Conservation (phyloP, 495 filamentous ascomycete species). For the Penicillium longicatenatum region DNA sequence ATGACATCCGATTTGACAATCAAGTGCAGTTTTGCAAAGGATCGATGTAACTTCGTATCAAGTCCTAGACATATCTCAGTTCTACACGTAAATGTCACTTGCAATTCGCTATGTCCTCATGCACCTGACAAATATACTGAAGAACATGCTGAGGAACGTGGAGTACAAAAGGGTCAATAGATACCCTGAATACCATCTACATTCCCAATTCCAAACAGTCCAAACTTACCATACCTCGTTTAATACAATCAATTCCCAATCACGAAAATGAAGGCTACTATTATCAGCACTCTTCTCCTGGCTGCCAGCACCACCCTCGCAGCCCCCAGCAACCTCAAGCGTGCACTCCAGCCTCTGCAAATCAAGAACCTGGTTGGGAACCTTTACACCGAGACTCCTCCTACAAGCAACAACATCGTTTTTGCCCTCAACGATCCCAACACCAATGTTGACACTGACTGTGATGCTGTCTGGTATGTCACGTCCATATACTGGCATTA, state of each 20-base stretch:
- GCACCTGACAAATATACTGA: not conserved
- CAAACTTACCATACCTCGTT: not conserved
- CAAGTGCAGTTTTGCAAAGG: not conserved
- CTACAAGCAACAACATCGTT: conserved; percentile 6
- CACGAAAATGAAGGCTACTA: conserved; percentile 19
- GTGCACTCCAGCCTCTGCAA: conserved; percentile 12
- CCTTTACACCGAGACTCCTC: conserved; percentile 10
- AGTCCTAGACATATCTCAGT: not conserved
- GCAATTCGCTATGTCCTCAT: not conserved
- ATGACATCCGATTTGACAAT: not conserved
- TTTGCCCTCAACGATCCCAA: conserved; percentile 27
- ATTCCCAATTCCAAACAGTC: not conserved
- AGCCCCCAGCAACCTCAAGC: conserved; percentile 11
- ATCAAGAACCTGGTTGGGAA: conserved; percentile 10
- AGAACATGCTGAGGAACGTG: not conserved
- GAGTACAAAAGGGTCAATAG: not conserved
- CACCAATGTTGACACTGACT: conserved; percentile 10
- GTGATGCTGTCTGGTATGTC: conserved; percentile 21
- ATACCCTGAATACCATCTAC: not conserved
- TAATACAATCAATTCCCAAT: not conserved
- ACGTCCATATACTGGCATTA: too few relatives aligned
- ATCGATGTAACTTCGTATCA: conserved; percentile 4
- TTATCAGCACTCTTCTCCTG: conserved; percentile 15
- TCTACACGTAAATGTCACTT: not conserved
- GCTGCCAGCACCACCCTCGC: conserved; percentile 15